These are phyloP conservation scores for Colletotrichum siamense DNA, from an alignment of 2,329 filamentous ascomycete species.

Conservation along the genomic window DNA sequence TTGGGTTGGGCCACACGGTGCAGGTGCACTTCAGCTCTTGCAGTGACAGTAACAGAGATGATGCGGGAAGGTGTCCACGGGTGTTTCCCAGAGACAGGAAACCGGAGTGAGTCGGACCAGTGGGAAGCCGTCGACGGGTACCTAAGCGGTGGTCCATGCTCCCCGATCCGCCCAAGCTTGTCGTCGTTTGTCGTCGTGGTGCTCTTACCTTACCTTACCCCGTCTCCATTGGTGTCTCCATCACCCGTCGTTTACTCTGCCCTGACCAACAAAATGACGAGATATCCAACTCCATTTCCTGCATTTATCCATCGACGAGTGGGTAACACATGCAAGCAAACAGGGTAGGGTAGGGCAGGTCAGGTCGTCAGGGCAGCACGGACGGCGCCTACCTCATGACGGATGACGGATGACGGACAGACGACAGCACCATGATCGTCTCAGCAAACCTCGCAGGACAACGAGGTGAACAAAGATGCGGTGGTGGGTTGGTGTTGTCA, in stretches of 20 bases:
- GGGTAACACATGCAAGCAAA: constrained; percentile 1
- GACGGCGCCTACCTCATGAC: not conserved
- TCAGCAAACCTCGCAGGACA: not conserved
- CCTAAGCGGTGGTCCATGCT: constrained; percentile 22
- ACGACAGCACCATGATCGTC: not conserved
- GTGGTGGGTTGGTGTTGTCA: not conserved
- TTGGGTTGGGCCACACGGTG: not conserved
- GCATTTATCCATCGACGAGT: not conserved
- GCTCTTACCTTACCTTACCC: not conserved
- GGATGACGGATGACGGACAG: not conserved
- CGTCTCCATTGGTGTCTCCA: not conserved
- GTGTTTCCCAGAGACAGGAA: constrained; percentile 8
- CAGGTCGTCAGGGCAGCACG: not conserved
- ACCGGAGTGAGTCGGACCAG: constrained; percentile 3
- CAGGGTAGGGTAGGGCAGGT: not conserved
- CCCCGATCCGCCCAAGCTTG: not conserved
- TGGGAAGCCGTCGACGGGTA: not conserved
- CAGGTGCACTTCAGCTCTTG: not conserved
- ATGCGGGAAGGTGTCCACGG: too few species aligned
- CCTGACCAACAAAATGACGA: constrained; percentile 15
- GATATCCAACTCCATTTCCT: not conserved
- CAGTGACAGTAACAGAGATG: not conserved
- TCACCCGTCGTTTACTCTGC: not conserved
- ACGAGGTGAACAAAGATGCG: not conserved
- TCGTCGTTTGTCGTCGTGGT: not conserved